Evolutionary conservation across 106 monocot species (phyloP).

Genomic region (Amphibolis antarctica): DNA sequence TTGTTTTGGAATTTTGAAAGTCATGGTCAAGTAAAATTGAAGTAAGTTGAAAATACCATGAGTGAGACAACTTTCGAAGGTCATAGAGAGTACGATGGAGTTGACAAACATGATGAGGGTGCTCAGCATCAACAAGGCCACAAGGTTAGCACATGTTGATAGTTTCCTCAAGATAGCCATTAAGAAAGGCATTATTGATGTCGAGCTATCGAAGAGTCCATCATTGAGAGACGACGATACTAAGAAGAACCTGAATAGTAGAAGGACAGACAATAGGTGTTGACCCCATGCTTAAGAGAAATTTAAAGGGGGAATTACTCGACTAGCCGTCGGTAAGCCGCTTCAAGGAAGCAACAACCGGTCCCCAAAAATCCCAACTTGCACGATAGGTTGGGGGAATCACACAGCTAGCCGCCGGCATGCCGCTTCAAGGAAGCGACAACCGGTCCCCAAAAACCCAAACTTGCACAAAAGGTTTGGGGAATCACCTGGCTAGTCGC

Average conservation of each 20-base stretch:
- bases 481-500: too few species aligned
- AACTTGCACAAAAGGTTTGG: too few species aligned
- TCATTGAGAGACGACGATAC: neutral
- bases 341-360: too few species aligned
- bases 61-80: neutral
- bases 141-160: neutral
- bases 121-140: neutral
- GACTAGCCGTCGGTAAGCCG: too few species aligned
- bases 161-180: neutral
- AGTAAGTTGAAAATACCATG: neutral
- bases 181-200: neutral
- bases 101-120: neutral
- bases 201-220: neutral
- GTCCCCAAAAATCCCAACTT: too few species aligned
- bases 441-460: too few species aligned
- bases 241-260: neutral
- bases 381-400: too few species aligned
- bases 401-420: too few species aligned
- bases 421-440: too few species aligned
- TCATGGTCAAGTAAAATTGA: neutral
- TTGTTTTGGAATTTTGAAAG: neutral
- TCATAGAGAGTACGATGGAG: neutral
- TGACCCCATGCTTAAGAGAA: too few species aligned
- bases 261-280: neutral
- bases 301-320: too few species aligned